Evolutionary conservation across 2,329 filamentous ascomycete genomes (phyloP).

Genomic region (Aspergillus fijiensis): DNA sequence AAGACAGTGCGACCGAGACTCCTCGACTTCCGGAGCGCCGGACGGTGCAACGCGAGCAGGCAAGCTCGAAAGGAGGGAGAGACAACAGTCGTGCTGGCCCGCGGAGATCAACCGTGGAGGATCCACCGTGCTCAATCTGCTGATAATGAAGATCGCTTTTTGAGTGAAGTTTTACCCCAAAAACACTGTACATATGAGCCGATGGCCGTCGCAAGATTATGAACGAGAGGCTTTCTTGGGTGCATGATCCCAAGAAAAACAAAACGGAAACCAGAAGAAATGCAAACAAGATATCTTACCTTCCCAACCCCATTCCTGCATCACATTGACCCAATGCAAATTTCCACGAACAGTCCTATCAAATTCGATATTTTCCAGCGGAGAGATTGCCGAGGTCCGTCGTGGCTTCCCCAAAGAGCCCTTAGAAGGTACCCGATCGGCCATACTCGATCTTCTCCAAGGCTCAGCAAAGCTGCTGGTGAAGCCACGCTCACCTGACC

Average conservation of each 20-base stretch:
- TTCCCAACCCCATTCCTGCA: conserved; percentile 73
- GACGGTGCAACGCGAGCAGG: conserved; percentile 1
- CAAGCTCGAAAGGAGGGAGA: not conserved
- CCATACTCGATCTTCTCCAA: conserved; percentile 20
- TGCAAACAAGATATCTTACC: conserved; percentile 48
- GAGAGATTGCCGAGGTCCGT: conserved; percentile 32
- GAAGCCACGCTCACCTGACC: not conserved
- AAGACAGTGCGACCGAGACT: not conserved
- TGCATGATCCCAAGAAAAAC: not conserved
- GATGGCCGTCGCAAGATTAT: not conserved
- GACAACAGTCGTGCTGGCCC: not conserved
- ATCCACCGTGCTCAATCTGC: not conserved
- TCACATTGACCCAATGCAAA: conserved; percentile 69
- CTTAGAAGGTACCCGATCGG: conserved; percentile 12
- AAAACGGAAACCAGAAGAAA: conserved; percentile 7
- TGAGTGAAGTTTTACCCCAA: conserved; percentile 33
- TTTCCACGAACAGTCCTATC: conserved; percentile 65
- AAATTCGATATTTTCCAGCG: conserved; percentile 50
- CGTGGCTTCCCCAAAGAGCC: conserved; percentile 21
- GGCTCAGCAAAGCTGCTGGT: conserved; percentile 22
- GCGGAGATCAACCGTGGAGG: not conserved
- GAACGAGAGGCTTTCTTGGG: not conserved
- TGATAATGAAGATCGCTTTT: not conserved
- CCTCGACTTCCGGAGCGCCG: not conserved
- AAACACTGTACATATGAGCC: conserved; percentile 34